phyloP scores from a whole-genome alignment of 768 basidiomycete genomes.

The Leccinum broughii region DNA sequence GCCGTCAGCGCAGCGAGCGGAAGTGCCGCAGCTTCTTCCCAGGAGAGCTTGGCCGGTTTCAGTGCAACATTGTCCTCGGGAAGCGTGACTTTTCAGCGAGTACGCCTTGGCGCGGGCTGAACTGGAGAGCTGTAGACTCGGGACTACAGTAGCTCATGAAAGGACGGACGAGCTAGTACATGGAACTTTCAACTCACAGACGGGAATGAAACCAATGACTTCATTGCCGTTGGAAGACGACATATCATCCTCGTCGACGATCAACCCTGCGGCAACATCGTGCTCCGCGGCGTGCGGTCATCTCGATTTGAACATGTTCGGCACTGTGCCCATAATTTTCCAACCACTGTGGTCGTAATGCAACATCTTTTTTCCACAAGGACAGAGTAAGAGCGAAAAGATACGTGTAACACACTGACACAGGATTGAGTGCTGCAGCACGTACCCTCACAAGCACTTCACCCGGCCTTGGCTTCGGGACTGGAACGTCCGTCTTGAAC shows the following conservation, averaged over 20 bases:
- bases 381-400: not conserved
- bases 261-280: no score
- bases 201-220: no score
- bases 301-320: constrained; percentile 42
- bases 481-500: constrained; percentile 28
- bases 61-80: constrained; percentile 12
- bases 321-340: constrained; percentile 50
- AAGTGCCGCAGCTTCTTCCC: constrained; percentile 61
- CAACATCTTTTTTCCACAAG: not conserved
- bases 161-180: no score
- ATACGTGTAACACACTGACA: constrained; percentile 39
- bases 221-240: no score
- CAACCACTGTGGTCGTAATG: constrained; percentile 46
- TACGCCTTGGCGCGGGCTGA: constrained; percentile 49
- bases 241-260: no score
- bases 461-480: constrained; percentile 38
- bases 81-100: constrained; percentile 59
- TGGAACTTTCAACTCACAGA: no score
- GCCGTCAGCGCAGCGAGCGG: constrained; percentile 60
- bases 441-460: constrained; percentile 48
- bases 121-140: constrained; percentile 23
- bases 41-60: constrained; percentile 49
- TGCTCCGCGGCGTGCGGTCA: constrained; percentile 55
- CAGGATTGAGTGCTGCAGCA: constrained; percentile 61
- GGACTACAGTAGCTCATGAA: not conserved